phyloP scores from a whole-genome alignment of 2,329 filamentous ascomycete species.

The Leptographium wingfieldii region DNA sequence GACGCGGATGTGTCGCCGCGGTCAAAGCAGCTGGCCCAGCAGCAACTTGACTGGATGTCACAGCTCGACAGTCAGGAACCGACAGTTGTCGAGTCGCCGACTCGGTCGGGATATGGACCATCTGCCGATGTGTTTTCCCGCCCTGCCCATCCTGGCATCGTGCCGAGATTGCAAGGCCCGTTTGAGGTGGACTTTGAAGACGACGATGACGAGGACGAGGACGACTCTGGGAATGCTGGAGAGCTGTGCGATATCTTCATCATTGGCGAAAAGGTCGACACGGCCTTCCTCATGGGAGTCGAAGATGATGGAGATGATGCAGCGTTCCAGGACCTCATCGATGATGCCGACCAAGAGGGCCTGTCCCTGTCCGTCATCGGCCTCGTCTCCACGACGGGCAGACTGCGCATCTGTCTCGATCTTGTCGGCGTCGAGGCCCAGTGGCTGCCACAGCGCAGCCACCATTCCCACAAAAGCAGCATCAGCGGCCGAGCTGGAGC shows the following conservation, averaged over 20 bases:
- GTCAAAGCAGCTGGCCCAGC: slow-evolving; percentile 45
- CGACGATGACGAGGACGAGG: slow-evolving; percentile 36
- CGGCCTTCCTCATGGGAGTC: slow-evolving; percentile 48
- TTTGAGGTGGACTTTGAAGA: slow-evolving; percentile 44
- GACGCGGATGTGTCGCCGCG: slow-evolving; percentile 39
- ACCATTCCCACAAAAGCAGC: slow-evolving; percentile 13
- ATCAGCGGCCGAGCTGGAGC: neutral
- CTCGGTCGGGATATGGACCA: slow-evolving; percentile 26
- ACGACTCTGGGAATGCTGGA: slow-evolving; percentile 35
- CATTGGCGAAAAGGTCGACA: slow-evolving; percentile 49
- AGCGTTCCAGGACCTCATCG: slow-evolving; percentile 18
- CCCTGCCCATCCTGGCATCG: slow-evolving; percentile 41
- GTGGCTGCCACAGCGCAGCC: slow-evolving; percentile 48
- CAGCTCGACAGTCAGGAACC: slow-evolving; percentile 53
- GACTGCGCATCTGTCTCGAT: slow-evolving; percentile 49
- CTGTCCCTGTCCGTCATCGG: slow-evolving; percentile 48
- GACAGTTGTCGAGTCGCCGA: slow-evolving; percentile 30
- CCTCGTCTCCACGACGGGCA: slow-evolving; percentile 47
- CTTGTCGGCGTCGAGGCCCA: slow-evolving; percentile 51
- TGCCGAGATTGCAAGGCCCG: slow-evolving; percentile 50
- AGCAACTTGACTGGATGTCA: slow-evolving; percentile 56
- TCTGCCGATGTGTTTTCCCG: slow-evolving; percentile 43
- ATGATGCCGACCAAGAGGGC: slow-evolving; percentile 44
- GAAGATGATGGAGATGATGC: slow-evolving; percentile 47
- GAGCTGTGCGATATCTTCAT: slow-evolving; percentile 49